These are phyloP conservation scores for Asterochloris erici DNA, from an alignment of 139 green algal species.

Conservation along the genomic window DNA sequence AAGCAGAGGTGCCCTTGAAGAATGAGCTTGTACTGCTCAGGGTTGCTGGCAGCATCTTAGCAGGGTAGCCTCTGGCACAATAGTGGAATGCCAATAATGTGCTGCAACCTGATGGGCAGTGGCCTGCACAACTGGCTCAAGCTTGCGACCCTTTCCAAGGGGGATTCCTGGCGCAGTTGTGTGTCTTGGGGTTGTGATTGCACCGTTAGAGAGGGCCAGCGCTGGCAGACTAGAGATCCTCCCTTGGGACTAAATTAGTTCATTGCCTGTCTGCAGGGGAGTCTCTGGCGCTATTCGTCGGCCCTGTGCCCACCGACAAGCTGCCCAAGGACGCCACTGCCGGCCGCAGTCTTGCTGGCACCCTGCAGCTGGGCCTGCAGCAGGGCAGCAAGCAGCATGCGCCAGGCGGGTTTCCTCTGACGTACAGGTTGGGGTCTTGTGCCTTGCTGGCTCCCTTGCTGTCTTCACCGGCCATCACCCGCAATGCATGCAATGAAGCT, in stretches of 20 bases:
- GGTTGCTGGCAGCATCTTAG: too few relatives aligned
- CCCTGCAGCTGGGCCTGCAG: constrained; percentile 43
- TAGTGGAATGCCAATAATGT: too few relatives aligned
- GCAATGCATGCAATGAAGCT: background rate
- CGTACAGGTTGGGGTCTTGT: background rate
- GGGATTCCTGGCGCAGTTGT: too few relatives aligned
- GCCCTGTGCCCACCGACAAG: constrained; percentile 66
- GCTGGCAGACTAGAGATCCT: constrained; percentile 18
- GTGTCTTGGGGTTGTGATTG: constrained; percentile 16
- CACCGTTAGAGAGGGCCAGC: constrained; percentile 32
- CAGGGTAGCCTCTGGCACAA: too few relatives aligned
- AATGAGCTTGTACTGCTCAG: too few relatives aligned
- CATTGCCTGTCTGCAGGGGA: constrained; percentile 24
- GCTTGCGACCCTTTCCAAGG: background rate
- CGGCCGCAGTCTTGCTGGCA: constrained; percentile 53
- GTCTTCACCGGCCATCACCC: background rate
- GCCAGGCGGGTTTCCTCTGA: background rate
- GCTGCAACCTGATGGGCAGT: too few relatives aligned
- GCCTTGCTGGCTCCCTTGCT: background rate
- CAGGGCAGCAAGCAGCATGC: constrained; percentile 16
- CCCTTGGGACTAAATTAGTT: background rate
- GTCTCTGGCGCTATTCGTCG: constrained; percentile 56
- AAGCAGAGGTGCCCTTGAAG: too few relatives aligned
- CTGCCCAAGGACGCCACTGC: constrained; percentile 78
- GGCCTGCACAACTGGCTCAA: too few relatives aligned